phyloP scores from a whole-genome alignment of 164 flowering plant genomes.

The Vitis amurensis region DNA sequence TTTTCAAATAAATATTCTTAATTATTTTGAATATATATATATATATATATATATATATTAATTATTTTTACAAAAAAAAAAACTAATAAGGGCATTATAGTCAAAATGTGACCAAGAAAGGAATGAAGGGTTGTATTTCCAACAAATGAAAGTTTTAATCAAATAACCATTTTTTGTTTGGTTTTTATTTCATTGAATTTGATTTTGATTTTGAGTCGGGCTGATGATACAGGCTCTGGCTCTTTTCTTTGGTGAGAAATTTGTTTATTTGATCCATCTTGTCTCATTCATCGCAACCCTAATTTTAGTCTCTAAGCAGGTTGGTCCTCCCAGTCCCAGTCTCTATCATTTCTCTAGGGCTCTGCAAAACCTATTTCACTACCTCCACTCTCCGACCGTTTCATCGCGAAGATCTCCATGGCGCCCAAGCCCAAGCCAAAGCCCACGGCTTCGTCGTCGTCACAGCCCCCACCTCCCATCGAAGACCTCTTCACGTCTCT shows the following conservation, averaged over 20 bases:
- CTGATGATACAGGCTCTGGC: not conserved
- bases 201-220: not conserved
- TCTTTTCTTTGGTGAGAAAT: not conserved
- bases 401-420: slow-evolving; percentile 31
- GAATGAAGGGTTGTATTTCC: too few relatives aligned
- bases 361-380: too few relatives aligned
- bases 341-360: too few relatives aligned
- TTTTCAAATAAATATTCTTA: too few relatives aligned
- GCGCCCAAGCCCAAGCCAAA: slow-evolving; percentile 76
- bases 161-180: not conserved
- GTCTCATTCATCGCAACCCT: slow-evolving; percentile 18
- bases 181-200: not conserved
- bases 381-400: too few relatives aligned
- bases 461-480: slow-evolving; percentile 48
- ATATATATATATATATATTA: too few relatives aligned
- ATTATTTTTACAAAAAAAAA: too few relatives aligned
- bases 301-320: not conserved
- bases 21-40: too few relatives aligned
- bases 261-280: not conserved
- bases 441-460: slow-evolving; percentile 31
- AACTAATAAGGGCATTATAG: too few relatives aligned
- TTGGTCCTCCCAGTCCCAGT: too few relatives aligned
- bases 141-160: too few relatives aligned
- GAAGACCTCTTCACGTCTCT: slow-evolving; percentile 90
- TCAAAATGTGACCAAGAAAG: too few relatives aligned